Base-by-base conservation (phyloP, 139 green algal genomes). In the Micromonas commoda region DNA sequence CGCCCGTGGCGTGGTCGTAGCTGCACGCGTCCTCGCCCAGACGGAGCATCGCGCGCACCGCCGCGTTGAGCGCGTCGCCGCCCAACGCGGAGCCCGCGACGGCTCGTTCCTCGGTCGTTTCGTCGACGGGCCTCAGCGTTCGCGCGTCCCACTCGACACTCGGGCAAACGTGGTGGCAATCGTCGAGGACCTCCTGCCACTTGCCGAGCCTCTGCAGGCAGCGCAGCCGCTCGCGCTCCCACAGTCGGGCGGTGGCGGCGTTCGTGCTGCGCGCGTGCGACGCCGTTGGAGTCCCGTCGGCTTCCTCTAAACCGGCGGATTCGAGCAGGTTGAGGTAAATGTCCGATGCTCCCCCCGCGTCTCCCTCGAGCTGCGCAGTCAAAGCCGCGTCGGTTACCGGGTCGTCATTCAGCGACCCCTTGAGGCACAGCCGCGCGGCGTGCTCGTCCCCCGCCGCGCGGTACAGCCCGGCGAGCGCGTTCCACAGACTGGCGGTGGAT, bases 171-270 rank as follows among this genome's bases (percentile, higher is more conserved):
- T n/a, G n/a, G n/a, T n/a, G n/a, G n/a, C n/a, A n/a, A n/a, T n/a
- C n/a, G 32, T 82, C 78, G 9, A 19, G 9, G 37, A 82, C n/a
- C 20, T 74, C 68, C 2, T 68, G 26, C 78, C 78, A 82, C 24
- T 78, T 24, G 31, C 38, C 64, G 20, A 82, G 52, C 3, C 37
- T 1, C 52, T 82, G 53, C 2, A 68, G 28, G 29, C 78, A 82
- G 24, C 37, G 52, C 26, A 70, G 52, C 3, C 39, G 66, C 34
- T 82, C 68, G 37, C 33, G 57, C 6, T 71, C 69, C 51, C 65
- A 77, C 32, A 82, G 28, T 33, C 29, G 60, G 34, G 19, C 9
- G 9, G 45, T 16, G 9, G 45, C 45, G 9, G 45, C 45, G 9
- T 57, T 57, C 45, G 9, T 9, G 16, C 9, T 57, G 9, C 9